A percentile compares a stretch with the other conserved stretches of the same genome.
phyloP scores from a whole-genome alignment of 345 rosid species.

The Mercurialis annua region DNA sequence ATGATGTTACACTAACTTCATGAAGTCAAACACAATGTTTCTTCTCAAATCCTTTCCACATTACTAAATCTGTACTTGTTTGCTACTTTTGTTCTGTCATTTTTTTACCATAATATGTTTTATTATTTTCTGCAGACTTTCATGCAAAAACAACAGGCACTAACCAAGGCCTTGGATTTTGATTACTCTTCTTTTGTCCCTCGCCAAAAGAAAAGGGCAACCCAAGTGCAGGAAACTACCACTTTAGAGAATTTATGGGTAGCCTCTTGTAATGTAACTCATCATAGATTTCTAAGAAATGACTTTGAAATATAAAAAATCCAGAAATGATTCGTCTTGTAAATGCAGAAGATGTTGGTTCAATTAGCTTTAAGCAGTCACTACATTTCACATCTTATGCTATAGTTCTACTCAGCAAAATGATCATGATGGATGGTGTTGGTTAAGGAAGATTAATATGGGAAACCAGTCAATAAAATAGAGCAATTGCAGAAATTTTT shows the following conservation, averaged over 20 bases:
- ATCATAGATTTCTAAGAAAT: background rate
- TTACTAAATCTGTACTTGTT: background rate
- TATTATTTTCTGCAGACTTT: slow-evolving; percentile 2
- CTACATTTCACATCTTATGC: background rate
- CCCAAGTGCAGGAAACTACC: too few relatives aligned
- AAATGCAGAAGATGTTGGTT: background rate
- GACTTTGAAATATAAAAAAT: background rate
- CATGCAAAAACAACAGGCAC: background rate
- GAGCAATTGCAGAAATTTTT: background rate
- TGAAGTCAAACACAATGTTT: background rate
- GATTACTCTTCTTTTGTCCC: too few relatives aligned
- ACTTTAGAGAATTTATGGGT: too few relatives aligned
- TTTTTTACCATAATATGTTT: background rate
- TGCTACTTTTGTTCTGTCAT: background rate
- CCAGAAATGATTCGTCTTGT: background rate
- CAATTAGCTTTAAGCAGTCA: background rate
- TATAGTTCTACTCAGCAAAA: background rate
- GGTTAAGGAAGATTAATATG: background rate
- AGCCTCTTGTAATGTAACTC: background rate
- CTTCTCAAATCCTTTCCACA: slow-evolving; percentile 1
- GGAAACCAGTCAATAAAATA: background rate
- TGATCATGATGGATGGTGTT: background rate
- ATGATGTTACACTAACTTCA: background rate
- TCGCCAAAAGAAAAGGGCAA: too few relatives aligned
- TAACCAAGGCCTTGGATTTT: background rate